A percentile compares a stretch with the other conserved stretches of the same genome.
Conservation (phyloP, 1,284 basidiomycete genomes). For the Omphalotus olearius region DNA sequence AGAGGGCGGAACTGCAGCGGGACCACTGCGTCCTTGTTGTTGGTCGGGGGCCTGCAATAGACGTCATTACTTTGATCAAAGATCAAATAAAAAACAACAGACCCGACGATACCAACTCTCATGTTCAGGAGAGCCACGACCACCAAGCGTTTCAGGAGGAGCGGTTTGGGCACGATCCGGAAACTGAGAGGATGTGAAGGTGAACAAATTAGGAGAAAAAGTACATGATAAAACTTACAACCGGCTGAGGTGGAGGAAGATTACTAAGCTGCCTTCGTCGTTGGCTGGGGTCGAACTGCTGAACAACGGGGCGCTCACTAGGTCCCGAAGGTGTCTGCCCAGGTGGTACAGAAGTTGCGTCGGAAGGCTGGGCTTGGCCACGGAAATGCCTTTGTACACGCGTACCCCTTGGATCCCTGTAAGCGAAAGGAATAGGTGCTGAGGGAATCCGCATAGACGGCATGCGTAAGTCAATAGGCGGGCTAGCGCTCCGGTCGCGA, state of each 20-base stretch:
- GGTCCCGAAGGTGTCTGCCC: neutral
- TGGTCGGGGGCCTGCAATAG: neutral
- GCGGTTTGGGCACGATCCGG: constrained; percentile 1
- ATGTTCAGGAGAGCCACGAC: neutral
- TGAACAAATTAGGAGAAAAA: neutral
- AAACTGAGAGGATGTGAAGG: constrained; percentile 1
- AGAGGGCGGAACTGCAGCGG: neutral
- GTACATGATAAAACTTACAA: neutral
- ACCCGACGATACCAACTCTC: constrained; percentile 8
- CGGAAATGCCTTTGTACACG: neutral
- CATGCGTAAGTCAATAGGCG: constrained; percentile 16
- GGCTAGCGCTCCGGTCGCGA: constrained; percentile 43
- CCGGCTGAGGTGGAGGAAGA: constrained; percentile 2
- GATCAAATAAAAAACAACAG: neutral
- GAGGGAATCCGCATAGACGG: constrained; percentile 3
- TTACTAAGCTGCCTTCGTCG: neutral
- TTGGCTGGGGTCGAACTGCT: neutral
- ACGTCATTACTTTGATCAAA: neutral
- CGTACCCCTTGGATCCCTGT: neutral
- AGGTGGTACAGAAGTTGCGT: neutral
- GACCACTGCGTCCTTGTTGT: neutral
- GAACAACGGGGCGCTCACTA: constrained; percentile 5
- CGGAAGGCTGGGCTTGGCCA: neutral
- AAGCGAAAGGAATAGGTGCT: constrained; percentile 1
- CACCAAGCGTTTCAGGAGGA: constrained; percentile 4